phyloP scores from a whole-genome alignment of 805 yeast genomes.

The Kodamaea kaohsiungensis region DNA sequence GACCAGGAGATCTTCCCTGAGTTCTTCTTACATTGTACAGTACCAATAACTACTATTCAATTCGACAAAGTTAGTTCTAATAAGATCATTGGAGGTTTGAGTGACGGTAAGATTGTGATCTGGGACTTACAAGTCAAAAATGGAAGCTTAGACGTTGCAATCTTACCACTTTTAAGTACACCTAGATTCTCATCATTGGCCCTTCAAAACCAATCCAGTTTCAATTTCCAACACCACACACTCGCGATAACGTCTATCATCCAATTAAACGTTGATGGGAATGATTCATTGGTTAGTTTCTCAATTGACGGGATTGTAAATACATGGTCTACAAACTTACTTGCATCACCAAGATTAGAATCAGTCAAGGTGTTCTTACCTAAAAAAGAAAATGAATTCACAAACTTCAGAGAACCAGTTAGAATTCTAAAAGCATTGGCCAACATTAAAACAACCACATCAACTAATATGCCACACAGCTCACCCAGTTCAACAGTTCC shows the following conservation, averaged over 20 bases:
- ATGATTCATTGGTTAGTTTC: constrained; percentile 21
- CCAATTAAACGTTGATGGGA: constrained; percentile 23
- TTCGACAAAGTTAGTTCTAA: constrained; percentile 41
- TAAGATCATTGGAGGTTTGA: constrained; percentile 49
- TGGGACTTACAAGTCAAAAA: constrained; percentile 44
- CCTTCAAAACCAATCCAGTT: not conserved
- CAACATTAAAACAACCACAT: not conserved
- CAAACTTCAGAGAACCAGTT: constrained; percentile 10
- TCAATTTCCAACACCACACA: constrained; percentile 17
- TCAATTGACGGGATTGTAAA: constrained; percentile 31
- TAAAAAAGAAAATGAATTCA: constrained; percentile 9
- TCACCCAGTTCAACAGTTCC: not conserved
- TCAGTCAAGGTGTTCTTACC: constrained; percentile 16
- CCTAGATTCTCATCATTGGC: constrained; percentile 20
- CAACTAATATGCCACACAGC: not conserved
- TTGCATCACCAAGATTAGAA: constrained; percentile 29
- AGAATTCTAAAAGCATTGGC: constrained; percentile 7
- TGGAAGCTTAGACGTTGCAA: constrained; percentile 11
- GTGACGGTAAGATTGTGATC: constrained; percentile 50
- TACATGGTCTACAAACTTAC: constrained; percentile 35
- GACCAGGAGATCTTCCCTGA: constrained; percentile 27
- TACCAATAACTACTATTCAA: constrained; percentile 39
- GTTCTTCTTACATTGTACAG: constrained; percentile 40
- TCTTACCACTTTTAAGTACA: constrained; percentile 24
- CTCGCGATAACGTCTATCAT: constrained; percentile 23